Evolutionary conservation across 2,329 filamentous ascomycete species (phyloP), one percentile per base, ranked within the genome.

Genomic region (Beauveria sp.): DNA sequence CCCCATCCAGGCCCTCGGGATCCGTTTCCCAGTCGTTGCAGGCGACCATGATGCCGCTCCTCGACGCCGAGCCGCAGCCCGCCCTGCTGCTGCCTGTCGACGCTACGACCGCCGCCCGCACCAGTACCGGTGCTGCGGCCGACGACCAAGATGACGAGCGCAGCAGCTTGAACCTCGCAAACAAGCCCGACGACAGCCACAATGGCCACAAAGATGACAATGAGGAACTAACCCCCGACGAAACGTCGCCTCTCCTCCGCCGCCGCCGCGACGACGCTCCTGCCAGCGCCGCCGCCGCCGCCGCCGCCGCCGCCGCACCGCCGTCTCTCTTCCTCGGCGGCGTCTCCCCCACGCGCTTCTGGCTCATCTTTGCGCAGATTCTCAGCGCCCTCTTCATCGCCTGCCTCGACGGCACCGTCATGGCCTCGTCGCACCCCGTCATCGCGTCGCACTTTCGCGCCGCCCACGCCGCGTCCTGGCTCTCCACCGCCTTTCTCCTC

Each of bases 381-480:
- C 73, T 88, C 63, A 69, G 80, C n/a, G 78, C 79, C 5, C 83
- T 83, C 67, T 82, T 87, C 64, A 76, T 86, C 18, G 75, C 77
- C 40, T 85, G 79, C 70, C 92, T 93, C 69, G 90, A 93, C 75
- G 82, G 84, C 12, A 93, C 89, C 4, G 82, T 93, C 65, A 92
- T 93, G 89, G 89, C 89, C 5, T 91, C 88, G 2, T 87, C 83
- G 47, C 90, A 94, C 71, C 89, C 90, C 0, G 88, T 90, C 61
- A 91, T 93, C 63, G 92, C 89, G 0, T 91, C 88, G 0, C 85
- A 92, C 71, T 93, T 93, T 72, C 77, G 86, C 63, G 83, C 88
- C 54, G 89, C 89, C 37, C 91, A 93, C 71, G 85, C 85, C 52
- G 90, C 90, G 3, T 91, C 89, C 2, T 94, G 90, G 90, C 79